phyloP scores from a whole-genome alignment of 78 protist species.

The Monocercomonoides exilis region DNA sequence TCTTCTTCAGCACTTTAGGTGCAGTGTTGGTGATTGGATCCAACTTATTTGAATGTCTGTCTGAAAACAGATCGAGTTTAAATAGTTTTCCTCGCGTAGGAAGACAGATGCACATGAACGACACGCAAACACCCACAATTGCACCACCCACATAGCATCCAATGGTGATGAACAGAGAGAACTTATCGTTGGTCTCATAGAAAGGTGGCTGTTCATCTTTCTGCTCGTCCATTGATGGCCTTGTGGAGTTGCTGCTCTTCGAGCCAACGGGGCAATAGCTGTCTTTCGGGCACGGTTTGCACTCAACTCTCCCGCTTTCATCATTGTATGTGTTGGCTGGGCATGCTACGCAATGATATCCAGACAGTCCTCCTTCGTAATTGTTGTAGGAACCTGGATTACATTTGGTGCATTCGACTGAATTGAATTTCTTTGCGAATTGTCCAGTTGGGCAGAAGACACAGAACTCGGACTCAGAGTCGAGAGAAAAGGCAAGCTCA shows the following conservation, averaged over 20 bases:
- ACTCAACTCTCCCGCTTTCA: neutral
- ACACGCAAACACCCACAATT: neutral
- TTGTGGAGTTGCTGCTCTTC: neutral
- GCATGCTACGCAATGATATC: neutral
- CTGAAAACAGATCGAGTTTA: neutral
- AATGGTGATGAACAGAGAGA: neutral
- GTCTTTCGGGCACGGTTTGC: neutral
- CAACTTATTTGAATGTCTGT: neutral
- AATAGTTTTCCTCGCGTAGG: neutral
- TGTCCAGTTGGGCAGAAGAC: neutral
- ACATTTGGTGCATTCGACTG: neutral
- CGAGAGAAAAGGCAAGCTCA: no score
- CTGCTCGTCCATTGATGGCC: neutral
- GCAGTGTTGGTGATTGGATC: neutral
- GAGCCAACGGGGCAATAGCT: neutral
- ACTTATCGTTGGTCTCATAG: neutral
- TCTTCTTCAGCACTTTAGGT: neutral
- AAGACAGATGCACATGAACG: neutral
- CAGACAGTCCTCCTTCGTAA: neutral
- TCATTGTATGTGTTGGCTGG: neutral
- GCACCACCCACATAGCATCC: neutral
- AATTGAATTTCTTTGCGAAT: neutral
- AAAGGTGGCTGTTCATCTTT: neutral
- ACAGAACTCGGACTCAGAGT: no score
- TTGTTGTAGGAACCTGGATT: neutral